phyloP scores from a whole-genome alignment of 495 filamentous ascomycete species.

The Usnea hakonensis region DNA sequence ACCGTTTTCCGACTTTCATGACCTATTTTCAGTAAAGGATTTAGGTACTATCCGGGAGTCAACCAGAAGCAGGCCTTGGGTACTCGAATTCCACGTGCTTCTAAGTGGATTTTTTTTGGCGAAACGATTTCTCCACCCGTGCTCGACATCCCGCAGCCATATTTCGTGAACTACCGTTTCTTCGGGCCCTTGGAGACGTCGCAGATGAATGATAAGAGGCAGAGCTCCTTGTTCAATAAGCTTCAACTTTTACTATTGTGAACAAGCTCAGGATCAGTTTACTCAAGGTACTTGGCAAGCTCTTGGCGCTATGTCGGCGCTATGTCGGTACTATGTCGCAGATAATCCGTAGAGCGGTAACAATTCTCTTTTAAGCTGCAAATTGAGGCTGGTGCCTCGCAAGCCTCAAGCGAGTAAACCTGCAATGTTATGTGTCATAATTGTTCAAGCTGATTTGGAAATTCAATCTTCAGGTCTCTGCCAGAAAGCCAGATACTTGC shows the following conservation, averaged over 20 bases:
- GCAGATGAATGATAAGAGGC: neutral
- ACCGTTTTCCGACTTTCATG: neutral
- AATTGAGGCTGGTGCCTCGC: neutral
- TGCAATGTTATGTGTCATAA: neutral
- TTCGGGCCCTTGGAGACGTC: no score
- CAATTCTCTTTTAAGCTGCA: neutral
- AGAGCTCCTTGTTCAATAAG: neutral
- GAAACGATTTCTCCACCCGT: neutral
- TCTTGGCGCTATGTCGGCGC: neutral
- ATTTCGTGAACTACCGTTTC: neutral
- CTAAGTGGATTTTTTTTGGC: neutral
- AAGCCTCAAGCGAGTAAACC: neutral
- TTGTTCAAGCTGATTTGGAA: neutral
- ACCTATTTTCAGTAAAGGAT: neutral
- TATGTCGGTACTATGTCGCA: neutral
- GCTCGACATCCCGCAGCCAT: neutral
- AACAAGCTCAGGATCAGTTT: neutral
- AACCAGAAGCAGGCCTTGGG: neutral
- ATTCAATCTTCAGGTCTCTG: conserved; percentile 12
- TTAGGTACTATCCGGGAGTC: neutral
- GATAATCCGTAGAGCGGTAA: neutral
- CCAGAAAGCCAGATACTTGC: conserved; percentile 69
- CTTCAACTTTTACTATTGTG: neutral
- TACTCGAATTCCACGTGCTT: neutral
- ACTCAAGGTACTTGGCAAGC: neutral